Evolutionary conservation across 2,329 filamentous ascomycete species (phyloP), one percentile per base, ranked within the genome.

Genomic region (Pleomassaria siparia): DNA sequence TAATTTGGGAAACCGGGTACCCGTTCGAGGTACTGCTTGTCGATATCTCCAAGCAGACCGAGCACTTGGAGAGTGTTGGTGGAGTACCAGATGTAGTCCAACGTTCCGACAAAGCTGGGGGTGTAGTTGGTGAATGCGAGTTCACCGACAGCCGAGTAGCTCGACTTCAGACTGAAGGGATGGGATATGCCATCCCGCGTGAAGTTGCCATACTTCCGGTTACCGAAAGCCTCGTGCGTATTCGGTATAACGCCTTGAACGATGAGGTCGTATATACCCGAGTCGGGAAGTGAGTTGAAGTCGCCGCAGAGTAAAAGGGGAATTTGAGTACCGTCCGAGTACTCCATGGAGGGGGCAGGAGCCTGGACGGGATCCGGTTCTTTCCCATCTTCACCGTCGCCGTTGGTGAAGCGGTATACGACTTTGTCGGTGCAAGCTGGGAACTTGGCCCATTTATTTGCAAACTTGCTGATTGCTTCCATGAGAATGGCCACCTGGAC

Each of bases 61-160:
- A 89, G 86, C 20, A 95, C 88, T 66, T 94, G 88, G 36, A 96
- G 78, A 18, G 87, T 85, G 71, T 94, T 96, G 48, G 90, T 92
- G 47, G 91, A 91, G 73, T 95, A 99, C 91, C 91, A 97, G 63
- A 99, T 90, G 72, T 97, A 96, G 70, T 99, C 94, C 58, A 99
- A 88, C 47, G 95, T 89, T 53, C 91, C 91, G 43, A 84, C 83
- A 74, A 96, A 99, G n/a, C 85, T 84, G 1, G 94, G 91, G 12
- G 91, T 95, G 73, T 97, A 99, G 73, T 99, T 99, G 39, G 94
- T 99, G 71, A 96, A 99, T 4, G 85, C 84, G 60, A 97, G 76
- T 67, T 96, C 89, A 48, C 91, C 88, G 43, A 95, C 86, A 54
- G 88, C 83, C 28, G 83, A 83, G 70, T 99, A 99, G 2, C 91